These are phyloP conservation scores for Exidia glandulosa DNA, from an alignment of 768 basidiomycete genomes.

Conservation along the genomic window DNA sequence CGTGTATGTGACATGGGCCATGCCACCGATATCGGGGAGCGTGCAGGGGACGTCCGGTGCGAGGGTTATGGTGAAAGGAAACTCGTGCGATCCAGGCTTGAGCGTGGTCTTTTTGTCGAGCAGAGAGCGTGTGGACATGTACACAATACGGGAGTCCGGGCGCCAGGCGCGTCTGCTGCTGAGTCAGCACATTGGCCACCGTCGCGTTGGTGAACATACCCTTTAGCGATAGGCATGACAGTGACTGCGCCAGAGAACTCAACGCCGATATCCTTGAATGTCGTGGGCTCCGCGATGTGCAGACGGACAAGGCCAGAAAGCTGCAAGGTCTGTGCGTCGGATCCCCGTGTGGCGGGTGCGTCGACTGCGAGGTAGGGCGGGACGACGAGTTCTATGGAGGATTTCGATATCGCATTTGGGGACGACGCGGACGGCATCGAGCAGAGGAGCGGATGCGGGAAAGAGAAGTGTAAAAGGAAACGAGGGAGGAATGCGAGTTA, in stretches of 20 bases:
- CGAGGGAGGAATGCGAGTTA: too few species aligned
- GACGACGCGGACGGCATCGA: too few species aligned
- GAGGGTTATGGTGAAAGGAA: conserved; percentile 83
- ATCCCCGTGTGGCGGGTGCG: conserved; percentile 25
- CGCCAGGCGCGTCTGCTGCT: conserved; percentile 26
- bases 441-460: too few species aligned
- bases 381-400: background rate
- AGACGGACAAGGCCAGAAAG: conserved; percentile 76
- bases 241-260: conserved; percentile 50
- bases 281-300: conserved; percentile 70
- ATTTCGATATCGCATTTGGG: too few species aligned
- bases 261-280: conserved; percentile 75
- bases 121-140: conserved; percentile 57
- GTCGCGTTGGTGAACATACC: background rate
- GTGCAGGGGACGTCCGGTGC: conserved; percentile 77
- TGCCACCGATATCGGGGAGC: conserved; percentile 2
- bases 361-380: background rate
- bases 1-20: conserved; percentile 68
- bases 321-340: conserved; percentile 69
- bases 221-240: background rate
- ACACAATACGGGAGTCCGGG: conserved; percentile 79
- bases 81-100: conserved; percentile 88
- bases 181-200: background rate
- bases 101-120: conserved; percentile 72
- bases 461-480: too few species aligned